Base-by-base conservation (phyloP, 345 rosid genomes). In the Citrus sp. region DNA sequence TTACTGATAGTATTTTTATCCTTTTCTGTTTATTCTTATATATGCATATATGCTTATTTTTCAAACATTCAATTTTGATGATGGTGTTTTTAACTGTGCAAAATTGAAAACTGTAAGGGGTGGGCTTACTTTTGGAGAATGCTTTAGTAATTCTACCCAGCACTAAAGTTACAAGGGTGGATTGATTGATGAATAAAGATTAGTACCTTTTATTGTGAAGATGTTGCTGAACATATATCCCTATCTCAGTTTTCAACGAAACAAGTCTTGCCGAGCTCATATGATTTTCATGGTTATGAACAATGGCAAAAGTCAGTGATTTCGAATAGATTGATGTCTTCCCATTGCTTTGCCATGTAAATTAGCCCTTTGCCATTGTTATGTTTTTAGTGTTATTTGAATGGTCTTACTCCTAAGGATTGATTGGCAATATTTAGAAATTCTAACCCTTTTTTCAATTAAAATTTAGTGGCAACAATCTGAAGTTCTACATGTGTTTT, bases 401-500 rank as follows among this genome's bases (percentile, higher is more conserved):
- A 62, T 72, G 56, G 46, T 78, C 8, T 35, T 10, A 21, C 49
- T 21, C 25, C 7, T 10, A 10, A 10, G 40, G 49, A 54, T 66
- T 61, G 59, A 27, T 63, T 42, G 59, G 51, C 27, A 60, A 28
- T 38, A 69, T 59, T 67, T 51, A 37, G 70, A 74, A 28, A 19
- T 61, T 76, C 16, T 30, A 56, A 24, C 8, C 37, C 62, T 56
- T 19, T 54, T 56, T 77, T 56, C 19, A 42, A 46, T 40, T 27
- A 37, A 67, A 37, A 62, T 38, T 81, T 65, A 54, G 76, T 40
- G 18, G 35, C 58, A 16, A 56, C 34, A 49, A 9, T 42, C 65
- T 13, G 55, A 27, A 56, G 28, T 66, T 69, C 77, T 82, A 86
- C 68, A 13, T 49, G 22, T 75, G 24, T 78, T 64, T 76, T 82